Conservation (phyloP, 257 asterid species). For the Euphrasia confusa region DNA sequence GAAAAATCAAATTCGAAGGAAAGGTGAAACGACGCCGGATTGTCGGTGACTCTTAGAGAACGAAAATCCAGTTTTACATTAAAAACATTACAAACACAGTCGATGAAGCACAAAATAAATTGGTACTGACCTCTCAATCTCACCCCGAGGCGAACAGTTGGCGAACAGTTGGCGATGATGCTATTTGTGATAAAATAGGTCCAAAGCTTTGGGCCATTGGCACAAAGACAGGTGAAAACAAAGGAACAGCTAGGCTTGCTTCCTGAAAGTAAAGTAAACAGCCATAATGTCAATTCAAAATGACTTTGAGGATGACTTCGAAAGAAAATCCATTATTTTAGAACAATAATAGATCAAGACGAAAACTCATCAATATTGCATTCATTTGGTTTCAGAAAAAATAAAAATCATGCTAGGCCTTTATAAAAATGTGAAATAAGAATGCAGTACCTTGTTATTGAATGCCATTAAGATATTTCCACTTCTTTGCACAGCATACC, state of each 20-base stretch:
- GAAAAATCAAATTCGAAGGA: too few species aligned
- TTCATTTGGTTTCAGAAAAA: background rate
- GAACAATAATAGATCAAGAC: background rate
- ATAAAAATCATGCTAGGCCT: too few species aligned
- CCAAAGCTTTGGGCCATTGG: conserved; percentile 7
- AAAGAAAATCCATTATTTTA: background rate
- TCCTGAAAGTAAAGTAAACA: conserved; percentile 1
- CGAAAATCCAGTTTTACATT: too few species aligned
- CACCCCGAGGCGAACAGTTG: conserved; percentile 6
- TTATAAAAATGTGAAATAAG: background rate
- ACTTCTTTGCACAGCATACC: conserved; percentile 1
- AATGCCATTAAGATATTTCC: conserved; percentile 8
- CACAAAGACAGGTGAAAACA: conserved; percentile 9
- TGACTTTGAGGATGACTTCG: background rate
- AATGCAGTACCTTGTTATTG: conserved; percentile 9
- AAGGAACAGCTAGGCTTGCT: conserved; percentile 6
- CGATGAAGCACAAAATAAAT: background rate
- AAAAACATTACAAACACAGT: too few species aligned
- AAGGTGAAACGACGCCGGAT: too few species aligned
- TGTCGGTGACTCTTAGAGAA: too few species aligned
- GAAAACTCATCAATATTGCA: background rate
- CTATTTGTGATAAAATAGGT: conserved; percentile 8
- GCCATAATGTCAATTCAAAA: background rate
- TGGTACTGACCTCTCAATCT: conserved; percentile 56
- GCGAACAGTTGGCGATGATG: conserved; percentile 1